Percentiles rank a stretch among this genome's conserved stretches.
Evolutionary conservation across 192 early-diverging fungal species (phyloP).

Genomic region (Radiomyces spectabilis): DNA sequence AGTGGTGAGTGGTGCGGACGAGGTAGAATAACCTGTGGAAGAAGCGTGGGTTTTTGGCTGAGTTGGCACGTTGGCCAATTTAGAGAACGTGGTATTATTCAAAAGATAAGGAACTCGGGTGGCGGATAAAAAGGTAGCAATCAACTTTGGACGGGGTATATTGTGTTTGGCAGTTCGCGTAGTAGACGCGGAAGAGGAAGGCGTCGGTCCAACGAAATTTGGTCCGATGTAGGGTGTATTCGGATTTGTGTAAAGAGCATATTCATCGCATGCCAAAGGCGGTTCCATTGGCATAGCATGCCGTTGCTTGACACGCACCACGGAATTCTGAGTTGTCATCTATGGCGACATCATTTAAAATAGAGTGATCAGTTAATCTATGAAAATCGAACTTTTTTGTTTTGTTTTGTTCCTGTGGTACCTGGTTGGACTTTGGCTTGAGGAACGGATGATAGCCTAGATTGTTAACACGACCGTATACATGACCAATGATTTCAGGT

Average conservation of each 20-base stretch:
- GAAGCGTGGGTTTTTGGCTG: neutral
- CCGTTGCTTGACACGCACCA: constrained; percentile 32
- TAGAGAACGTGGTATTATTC: neutral
- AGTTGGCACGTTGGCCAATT: neutral
- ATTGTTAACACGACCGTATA: constrained; percentile 34
- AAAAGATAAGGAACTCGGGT: constrained; percentile 8
- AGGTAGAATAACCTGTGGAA: neutral
- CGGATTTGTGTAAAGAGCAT: too few species aligned
- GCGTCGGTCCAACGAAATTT: neutral
- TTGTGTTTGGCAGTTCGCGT: neutral
- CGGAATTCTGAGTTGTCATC: constrained; percentile 8
- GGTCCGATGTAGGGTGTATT: too few species aligned
- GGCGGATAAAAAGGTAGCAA: constrained; percentile 17
- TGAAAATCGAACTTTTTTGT: too few species aligned
- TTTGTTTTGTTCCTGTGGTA: too few species aligned
- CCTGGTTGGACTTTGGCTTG: constrained; percentile 19
- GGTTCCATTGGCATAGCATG: constrained; percentile 29
- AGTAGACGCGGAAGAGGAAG: neutral
- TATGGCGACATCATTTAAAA: neutral
- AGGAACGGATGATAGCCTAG: constrained; percentile 11
- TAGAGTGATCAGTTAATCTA: neutral
- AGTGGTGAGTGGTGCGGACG: neutral
- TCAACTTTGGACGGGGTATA: constrained; percentile 15
- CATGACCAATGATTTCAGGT: constrained; percentile 48
- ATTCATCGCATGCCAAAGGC: neutral